Evolutionary conservation across 495 filamentous ascomycete genomes (phyloP).

Genomic region (Aspergillus funiculosus): DNA sequence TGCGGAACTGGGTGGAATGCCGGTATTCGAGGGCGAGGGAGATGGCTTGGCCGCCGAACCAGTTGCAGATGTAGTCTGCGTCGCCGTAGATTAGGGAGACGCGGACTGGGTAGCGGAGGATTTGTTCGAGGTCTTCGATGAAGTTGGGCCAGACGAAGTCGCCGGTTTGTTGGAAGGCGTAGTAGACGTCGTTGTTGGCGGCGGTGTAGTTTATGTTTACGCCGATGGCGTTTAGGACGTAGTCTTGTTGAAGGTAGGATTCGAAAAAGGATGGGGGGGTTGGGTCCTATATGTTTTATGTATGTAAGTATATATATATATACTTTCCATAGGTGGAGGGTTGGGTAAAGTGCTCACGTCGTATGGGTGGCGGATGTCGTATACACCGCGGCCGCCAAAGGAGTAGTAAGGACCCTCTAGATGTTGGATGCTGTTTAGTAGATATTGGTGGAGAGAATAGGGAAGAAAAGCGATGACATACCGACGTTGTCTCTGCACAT

Average conservation of each 20-base stretch:
- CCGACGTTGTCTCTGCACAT: slow-evolving; percentile 42
- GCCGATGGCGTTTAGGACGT: slow-evolving; percentile 57
- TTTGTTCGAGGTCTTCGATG: slow-evolving; percentile 46
- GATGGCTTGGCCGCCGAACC: slow-evolving; percentile 40
- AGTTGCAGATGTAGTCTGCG: slow-evolving; percentile 53
- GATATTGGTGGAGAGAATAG: not conserved
- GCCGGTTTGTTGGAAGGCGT: slow-evolving; percentile 50
- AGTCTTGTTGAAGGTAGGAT: slow-evolving; percentile 56
- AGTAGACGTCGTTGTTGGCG: slow-evolving; percentile 42
- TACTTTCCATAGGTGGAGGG: too few relatives aligned
- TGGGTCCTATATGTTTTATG: slow-evolving; percentile 45
- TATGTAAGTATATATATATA: too few relatives aligned
- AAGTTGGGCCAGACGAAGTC: slow-evolving; percentile 46
- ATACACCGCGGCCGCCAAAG: slow-evolving; percentile 44
- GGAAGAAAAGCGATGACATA: slow-evolving; percentile 12
- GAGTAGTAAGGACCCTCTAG: slow-evolving; percentile 32
- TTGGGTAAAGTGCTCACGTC: slow-evolving; percentile 27
- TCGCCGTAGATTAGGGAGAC: slow-evolving; percentile 65
- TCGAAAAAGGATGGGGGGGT: slow-evolving; percentile 56
- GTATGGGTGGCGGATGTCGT: slow-evolving; percentile 53
- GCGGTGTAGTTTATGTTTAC: slow-evolving; percentile 61
- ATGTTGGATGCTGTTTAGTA: slow-evolving; percentile 9
- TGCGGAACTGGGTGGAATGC: slow-evolving; percentile 33
- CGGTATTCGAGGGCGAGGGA: slow-evolving; percentile 37
- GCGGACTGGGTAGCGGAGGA: slow-evolving; percentile 51